Evolutionary conservation across 495 filamentous ascomycete genomes (phyloP), one percentile per base, ranked within the genome.

Genomic region (Aspergillus biplanus): DNA sequence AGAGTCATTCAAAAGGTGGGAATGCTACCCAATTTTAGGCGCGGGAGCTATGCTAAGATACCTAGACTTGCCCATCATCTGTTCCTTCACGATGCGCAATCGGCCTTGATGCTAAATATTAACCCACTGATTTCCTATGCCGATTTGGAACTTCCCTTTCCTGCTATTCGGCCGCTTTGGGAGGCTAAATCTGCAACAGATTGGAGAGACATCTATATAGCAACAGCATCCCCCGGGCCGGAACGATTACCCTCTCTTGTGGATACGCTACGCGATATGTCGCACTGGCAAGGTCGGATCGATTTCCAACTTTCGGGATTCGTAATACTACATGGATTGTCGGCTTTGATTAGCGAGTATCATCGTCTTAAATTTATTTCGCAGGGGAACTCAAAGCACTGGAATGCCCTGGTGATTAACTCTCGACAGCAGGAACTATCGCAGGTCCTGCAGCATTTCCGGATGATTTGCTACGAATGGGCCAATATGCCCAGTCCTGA

Each of bases 71-170:
- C 80, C 1, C 84, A 85, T 53, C 83, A 86, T 62, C 68, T 82
- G 5, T 86, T 86, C 56, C 61, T 85, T 5, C 81, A 86, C 34
- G 87, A 89, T 64, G 71, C 82, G 3, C 85, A 89, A 60, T 76
- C 82, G 0, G 84, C 85, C 0, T 80, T 89, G 62, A 80, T 84
- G 27, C 75, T 87, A 7, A 78, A 86, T 12, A 76, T 79, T 52
- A 85, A 80, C 60, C 83, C 85, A 0, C 64, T 83, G 8, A 85
- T 89, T 63, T 87, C 86, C 0, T 90, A 89, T 65, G 78, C 87
- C 1, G 88, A 90, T 62, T 65, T 90, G 12, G 81, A 82, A 7
- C 72, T 89, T 7, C 83, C 86, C 4, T 67, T 90, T 12, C 87
- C 87, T 0, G 78, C 77, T 32, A 73, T 81, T 0, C 79, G 81